These are phyloP conservation scores for Rhizopus delemar DNA, from an alignment of 371 early-diverging fungal genomes.

Conservation along the genomic window DNA sequence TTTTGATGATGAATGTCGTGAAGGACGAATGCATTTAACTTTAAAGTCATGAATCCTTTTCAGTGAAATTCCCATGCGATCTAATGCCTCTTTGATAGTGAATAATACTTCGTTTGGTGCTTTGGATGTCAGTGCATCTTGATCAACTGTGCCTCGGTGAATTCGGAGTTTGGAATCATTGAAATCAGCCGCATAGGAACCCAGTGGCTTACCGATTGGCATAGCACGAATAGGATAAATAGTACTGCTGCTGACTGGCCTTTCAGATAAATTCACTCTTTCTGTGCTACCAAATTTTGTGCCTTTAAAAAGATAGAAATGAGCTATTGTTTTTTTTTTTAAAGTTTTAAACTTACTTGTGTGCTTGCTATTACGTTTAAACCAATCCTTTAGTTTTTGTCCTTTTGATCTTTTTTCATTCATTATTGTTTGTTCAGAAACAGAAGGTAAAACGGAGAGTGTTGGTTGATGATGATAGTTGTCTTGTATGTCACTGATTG, in stretches of 20 bases:
- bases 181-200: slow-evolving; percentile 28
- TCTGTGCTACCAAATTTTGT: background rate
- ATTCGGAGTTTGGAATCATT: slow-evolving; percentile 62
- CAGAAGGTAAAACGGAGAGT: slow-evolving; percentile 21
- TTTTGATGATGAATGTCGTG: slow-evolving; percentile 3
- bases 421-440: slow-evolving; percentile 31
- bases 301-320: background rate
- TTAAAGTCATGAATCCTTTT: slow-evolving; percentile 54
- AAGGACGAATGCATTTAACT: slow-evolving; percentile 66
- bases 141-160: slow-evolving; percentile 79
- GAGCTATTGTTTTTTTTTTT: background rate
- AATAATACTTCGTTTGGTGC: slow-evolving; percentile 72
- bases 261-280: slow-evolving; percentile 11
- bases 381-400: slow-evolving; percentile 69
- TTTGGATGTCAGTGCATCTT: slow-evolving; percentile 69
- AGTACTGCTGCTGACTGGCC: slow-evolving; percentile 6
- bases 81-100: slow-evolving; percentile 54
- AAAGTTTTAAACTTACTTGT: background rate
- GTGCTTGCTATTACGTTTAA: slow-evolving; percentile 50
- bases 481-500: slow-evolving; percentile 13
- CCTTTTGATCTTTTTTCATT: slow-evolving; percentile 42
- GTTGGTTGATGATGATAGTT: slow-evolving; percentile 8
- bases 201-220: slow-evolving; percentile 23
- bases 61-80: slow-evolving; percentile 43
- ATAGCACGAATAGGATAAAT: slow-evolving; percentile 28